These are phyloP conservation scores for Microcyclosporella mali DNA, from an alignment of 2,329 filamentous ascomycete species.

Conservation along the genomic window DNA sequence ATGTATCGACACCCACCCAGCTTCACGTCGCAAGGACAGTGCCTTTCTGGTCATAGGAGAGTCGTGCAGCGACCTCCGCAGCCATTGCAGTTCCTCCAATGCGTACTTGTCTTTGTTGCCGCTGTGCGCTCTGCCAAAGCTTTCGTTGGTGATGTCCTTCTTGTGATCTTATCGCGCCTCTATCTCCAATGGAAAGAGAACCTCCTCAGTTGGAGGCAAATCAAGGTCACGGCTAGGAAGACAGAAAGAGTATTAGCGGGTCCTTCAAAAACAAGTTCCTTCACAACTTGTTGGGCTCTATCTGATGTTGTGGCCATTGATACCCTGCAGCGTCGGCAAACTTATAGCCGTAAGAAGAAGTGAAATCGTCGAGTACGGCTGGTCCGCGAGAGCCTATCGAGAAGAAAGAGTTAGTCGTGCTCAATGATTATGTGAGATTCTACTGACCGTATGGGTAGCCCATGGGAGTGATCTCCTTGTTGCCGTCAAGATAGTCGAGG, in stretches of 20 bases:
- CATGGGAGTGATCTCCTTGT: constrained; percentile 99
- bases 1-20: constrained; percentile 3
- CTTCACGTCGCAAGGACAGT: not conserved
- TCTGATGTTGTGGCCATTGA: constrained; percentile 77
- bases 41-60: not conserved
- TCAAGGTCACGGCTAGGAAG: no score
- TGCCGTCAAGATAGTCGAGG: constrained; percentile 95
- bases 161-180: not conserved
- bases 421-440: not conserved
- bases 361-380: constrained; percentile 95
- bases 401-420: constrained; percentile 8
- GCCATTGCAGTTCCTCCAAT: not conserved
- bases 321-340: constrained; percentile 91
- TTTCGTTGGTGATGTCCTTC: no score
- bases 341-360: constrained; percentile 95
- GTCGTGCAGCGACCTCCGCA: not conserved
- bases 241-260: no score
- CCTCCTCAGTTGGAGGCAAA: no score
- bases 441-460: constrained; percentile 94
- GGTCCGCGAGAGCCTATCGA: constrained; percentile 84
- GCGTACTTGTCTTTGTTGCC: constrained; percentile 1
- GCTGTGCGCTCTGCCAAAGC: no score
- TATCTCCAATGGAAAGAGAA: not conserved
- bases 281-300: constrained; percentile 71
- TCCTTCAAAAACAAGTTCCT: no score